These are phyloP conservation scores for Chlorociboria aeruginascens DNA, from an alignment of 495 filamentous ascomycete genomes.

Conservation along the genomic window DNA sequence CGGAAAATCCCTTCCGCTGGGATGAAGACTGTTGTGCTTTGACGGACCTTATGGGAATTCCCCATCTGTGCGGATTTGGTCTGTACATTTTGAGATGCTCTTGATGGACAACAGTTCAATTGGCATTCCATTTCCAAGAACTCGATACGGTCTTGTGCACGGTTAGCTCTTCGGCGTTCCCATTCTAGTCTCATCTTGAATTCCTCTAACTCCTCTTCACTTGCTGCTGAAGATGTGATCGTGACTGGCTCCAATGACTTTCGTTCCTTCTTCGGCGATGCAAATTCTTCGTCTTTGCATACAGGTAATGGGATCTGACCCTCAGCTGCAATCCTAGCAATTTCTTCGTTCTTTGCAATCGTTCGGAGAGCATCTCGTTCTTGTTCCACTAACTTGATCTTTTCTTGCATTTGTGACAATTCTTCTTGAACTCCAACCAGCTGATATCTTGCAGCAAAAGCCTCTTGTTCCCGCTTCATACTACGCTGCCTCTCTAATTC, in stretches of 20 bases:
- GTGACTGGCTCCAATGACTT: conserved; percentile 26
- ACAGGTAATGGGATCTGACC: conserved; percentile 45
- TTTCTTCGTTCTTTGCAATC: conserved; percentile 43
- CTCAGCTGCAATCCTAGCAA: conserved; percentile 52
- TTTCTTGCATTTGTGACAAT: conserved; percentile 48
- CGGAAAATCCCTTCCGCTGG: conserved; percentile 40
- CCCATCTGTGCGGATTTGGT: background rate
- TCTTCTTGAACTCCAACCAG: conserved; percentile 66
- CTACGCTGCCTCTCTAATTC: conserved; percentile 35
- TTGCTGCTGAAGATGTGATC: conserved; percentile 29
- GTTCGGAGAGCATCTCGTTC: conserved; percentile 56
- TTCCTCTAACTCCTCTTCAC: conserved; percentile 41
- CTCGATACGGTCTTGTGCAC: conserved; percentile 62
- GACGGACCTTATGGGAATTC: background rate
- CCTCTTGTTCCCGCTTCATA: conserved; percentile 55
- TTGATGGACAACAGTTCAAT: conserved; percentile 56
- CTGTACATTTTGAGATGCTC: conserved; percentile 2
- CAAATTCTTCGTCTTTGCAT: conserved; percentile 32
- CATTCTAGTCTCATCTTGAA: conserved; percentile 48
- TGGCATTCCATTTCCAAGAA: conserved; percentile 76
- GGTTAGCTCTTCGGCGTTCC: conserved; percentile 52
- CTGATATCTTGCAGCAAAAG: conserved; percentile 61
- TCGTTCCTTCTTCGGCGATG: conserved; percentile 29
- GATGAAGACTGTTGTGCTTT: conserved; percentile 25
- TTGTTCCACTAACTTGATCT: conserved; percentile 53